Base-by-base conservation (phyloP, 345 rosid genomes). In the Stellera chamaejasme region DNA sequence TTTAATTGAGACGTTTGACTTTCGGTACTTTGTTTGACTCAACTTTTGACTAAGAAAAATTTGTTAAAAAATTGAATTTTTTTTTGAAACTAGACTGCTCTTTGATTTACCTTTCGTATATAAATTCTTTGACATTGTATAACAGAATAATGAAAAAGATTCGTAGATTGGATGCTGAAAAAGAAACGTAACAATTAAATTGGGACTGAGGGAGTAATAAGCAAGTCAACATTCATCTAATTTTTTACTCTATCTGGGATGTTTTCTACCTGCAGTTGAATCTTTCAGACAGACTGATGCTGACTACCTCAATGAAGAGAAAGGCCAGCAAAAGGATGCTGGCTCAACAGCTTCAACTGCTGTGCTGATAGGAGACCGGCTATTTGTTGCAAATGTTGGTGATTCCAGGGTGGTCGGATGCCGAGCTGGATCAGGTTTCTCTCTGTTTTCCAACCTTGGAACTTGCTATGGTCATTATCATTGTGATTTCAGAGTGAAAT, bases 371-470 rank as follows among this genome's bases (percentile, higher is more conserved):
- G 80, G 84, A 49, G 71, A 71, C 43, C 68, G 75, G 45, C 60
- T 79, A 15, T 67, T 79, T 60, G 84, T 77, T 70, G 88, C 84
- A 16, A 82, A 82, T 69, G 88, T 82, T 63, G 88, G 88, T 23
- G 88, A 79, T 73, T 82, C 88, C 26, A 75, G 88, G 67, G 83
- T 75, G 11, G 82, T 82, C 56, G 75, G 77, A 42, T 68, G 65
- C 43, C 72, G 64, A 62, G 79, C 68, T 70, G 84, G 84, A 51
- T 59, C 69, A 72, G 88, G 88, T 79, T 63, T 47, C 47, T 44
- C 16, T 48, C 48, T 52, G 48, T 45, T 23, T 46, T 27, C 63
- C 23, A 39, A 45, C 9, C 43, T 14, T 25, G 13, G 39, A 14
- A 23, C 44, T 32, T 59, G 11, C 11, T 49, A 54, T 12, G 46